Base-by-base conservation (phyloP, 371 early-diverging fungal species). In the Choanephora cucurbitarum region DNA sequence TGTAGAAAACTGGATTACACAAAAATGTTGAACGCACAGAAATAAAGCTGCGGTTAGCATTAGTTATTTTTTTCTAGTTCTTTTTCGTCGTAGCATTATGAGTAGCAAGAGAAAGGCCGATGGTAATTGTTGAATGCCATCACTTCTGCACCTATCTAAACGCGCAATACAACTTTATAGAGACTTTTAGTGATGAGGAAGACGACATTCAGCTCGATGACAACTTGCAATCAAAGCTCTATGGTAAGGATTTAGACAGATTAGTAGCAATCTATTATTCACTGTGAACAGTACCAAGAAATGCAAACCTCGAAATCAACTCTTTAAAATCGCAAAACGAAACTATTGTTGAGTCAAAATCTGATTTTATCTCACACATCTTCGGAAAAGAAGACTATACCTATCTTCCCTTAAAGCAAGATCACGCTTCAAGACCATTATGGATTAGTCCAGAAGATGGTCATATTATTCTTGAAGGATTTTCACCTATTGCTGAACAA, bases 401-500 rank as follows among this genome's bases (percentile, higher is more conserved):
- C 18, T 76, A 83, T 66, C 69, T 92, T 24, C 75, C 83, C 39
- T 83, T 99, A 46, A 99, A 99, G 73, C 80, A 85, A 14, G 94
- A 97, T 73, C 93, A 94, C 62, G 75, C 68, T 32, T 82, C 87
- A 4, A 85, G 95, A 24, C 99, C 99, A 21, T 76, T 99, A 34
- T 99, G 96, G 97, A 96, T 99, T 42, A 90, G 88, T 64, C 90
- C 94, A 32, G 91, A 94, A 55, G 86, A 88, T 68, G 96, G 94
- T 10, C 84, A 91, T 49, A 97, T 99, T 52, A 93, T 99, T 54
- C 80, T 99, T 3, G 99, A 99, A 79, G 96, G 94, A 2, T 97
- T 95, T 60, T 93, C 96, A 3, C 91, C 94, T 17, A 90, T 96
- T 52, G 92, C 95, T 18, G 92, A 90, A 56, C 93, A 93, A 67